phyloP scores from a whole-genome alignment of 176 grass and related monocot genomes.

The Canna indica region DNA sequence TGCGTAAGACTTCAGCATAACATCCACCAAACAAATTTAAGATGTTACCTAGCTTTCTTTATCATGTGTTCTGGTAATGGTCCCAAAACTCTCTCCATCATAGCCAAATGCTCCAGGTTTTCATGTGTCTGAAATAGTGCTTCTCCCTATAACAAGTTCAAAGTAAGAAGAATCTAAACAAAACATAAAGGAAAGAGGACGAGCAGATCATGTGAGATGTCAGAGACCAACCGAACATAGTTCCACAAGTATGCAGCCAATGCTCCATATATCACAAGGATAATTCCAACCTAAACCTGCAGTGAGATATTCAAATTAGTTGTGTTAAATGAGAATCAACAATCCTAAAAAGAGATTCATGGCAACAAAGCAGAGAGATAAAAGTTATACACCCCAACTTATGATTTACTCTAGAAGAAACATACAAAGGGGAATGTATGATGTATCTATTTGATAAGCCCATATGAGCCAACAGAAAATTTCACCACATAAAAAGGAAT shows the following conservation, averaged over 20 bases:
- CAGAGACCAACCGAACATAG: slow-evolving; percentile 58
- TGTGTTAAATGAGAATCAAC: slow-evolving; percentile 24
- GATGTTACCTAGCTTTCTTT: slow-evolving; percentile 49
- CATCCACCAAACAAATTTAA: not conserved
- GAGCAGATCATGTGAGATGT: not conserved
- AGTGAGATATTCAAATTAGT: not conserved
- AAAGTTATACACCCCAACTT: not conserved
- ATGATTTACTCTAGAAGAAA: no score
- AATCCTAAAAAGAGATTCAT: not conserved
- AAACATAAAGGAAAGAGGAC: not conserved
- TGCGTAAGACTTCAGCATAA: not conserved
- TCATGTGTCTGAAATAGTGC: slow-evolving; percentile 92
- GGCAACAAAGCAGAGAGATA: not conserved
- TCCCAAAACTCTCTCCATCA: slow-evolving; percentile 97
- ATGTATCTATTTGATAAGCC: no score
- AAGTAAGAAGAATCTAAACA: slow-evolving; percentile 21
- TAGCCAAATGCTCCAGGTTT: slow-evolving; percentile 86
- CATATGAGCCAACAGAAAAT: no score
- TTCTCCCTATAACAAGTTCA: slow-evolving; percentile 50
- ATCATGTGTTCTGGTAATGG: slow-evolving; percentile 78
- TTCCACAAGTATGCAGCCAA: slow-evolving; percentile 87
- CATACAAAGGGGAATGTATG: no score
- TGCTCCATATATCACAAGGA: slow-evolving; percentile 89
- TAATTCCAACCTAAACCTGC: slow-evolving; percentile 82
- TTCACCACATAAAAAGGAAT: no score